Conservation (phyloP, 192 early-diverging fungal species). For the Coemansia sp. region DNA sequence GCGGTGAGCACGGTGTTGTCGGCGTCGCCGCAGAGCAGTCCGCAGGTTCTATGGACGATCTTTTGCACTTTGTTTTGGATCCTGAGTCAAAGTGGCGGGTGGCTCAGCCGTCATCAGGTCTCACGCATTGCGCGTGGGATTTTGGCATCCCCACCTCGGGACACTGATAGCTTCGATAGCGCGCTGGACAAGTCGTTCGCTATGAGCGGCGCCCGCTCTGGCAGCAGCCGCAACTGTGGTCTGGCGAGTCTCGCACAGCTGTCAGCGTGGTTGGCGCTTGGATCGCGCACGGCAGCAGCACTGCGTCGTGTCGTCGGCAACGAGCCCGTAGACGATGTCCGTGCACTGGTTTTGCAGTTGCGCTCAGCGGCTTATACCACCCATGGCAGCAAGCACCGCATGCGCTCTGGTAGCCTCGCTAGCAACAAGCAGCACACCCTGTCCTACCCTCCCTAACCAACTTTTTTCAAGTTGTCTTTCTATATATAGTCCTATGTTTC, state of each 20-base stretch:
- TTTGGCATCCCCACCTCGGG: constrained; percentile 40
- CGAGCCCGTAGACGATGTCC: constrained; percentile 45
- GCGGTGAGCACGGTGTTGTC: constrained; percentile 41
- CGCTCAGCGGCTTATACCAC: constrained; percentile 18
- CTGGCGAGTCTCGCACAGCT: constrained; percentile 37
- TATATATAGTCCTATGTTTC: constrained; percentile 5
- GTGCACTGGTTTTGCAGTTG: constrained; percentile 32
- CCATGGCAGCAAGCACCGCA: constrained; percentile 23
- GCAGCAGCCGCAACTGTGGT: constrained; percentile 6
- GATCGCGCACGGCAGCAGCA: constrained; percentile 41
- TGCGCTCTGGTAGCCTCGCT: constrained; percentile 17
- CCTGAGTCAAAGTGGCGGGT: constrained; percentile 52
- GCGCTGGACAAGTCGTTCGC: background rate
- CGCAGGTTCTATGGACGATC: constrained; percentile 47
- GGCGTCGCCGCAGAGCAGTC: constrained; percentile 51
- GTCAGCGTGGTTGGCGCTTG: constrained; percentile 38
- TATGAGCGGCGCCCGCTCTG: background rate
- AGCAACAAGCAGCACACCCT: constrained; percentile 35
- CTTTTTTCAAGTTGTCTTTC: constrained; percentile 13
- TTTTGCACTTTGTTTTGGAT: constrained; percentile 57
- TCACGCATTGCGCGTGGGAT: constrained; percentile 57
- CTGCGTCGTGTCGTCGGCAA: constrained; percentile 46
- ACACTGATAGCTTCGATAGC: constrained; percentile 3
- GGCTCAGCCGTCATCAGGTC: constrained; percentile 53
- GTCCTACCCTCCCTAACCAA: constrained; percentile 25